Conservation (phyloP, 768 basidiomycete species). For the Leccinum broughii region DNA sequence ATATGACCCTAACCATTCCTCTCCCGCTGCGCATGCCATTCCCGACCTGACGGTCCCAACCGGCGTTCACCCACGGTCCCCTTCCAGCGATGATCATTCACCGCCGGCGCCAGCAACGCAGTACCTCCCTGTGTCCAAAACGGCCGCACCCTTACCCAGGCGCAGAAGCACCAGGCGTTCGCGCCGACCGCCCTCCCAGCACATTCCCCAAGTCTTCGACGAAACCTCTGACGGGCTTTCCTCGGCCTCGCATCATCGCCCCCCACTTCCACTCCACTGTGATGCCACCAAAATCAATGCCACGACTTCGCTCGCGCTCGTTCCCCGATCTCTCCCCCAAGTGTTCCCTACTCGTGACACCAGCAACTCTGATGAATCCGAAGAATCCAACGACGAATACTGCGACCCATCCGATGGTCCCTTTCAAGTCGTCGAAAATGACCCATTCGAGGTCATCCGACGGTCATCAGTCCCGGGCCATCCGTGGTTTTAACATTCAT, state of each 20-base stretch:
- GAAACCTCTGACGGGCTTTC: background rate
- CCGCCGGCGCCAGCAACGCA: too few relatives aligned
- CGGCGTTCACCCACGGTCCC: too few relatives aligned
- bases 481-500: background rate
- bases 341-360: background rate
- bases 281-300: background rate
- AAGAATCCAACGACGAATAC: background rate
- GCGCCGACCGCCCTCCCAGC: background rate
- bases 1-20: too few relatives aligned
- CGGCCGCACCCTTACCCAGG: too few relatives aligned
- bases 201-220: conserved; percentile 21
- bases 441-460: background rate
- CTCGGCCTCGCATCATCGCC: background rate
- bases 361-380: background rate
- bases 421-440: background rate
- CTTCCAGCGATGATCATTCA: too few relatives aligned
- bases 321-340: background rate
- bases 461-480: background rate
- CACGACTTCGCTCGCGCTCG: background rate
- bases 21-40: too few relatives aligned
- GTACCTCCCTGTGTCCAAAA: too few relatives aligned
- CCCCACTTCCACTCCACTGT: too few relatives aligned
- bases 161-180: too few relatives aligned
- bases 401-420: background rate
- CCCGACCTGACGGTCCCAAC: too few relatives aligned